phyloP scores from a whole-genome alignment of 2,329 filamentous ascomycete genomes.

The Bipolaris victoriae region DNA sequence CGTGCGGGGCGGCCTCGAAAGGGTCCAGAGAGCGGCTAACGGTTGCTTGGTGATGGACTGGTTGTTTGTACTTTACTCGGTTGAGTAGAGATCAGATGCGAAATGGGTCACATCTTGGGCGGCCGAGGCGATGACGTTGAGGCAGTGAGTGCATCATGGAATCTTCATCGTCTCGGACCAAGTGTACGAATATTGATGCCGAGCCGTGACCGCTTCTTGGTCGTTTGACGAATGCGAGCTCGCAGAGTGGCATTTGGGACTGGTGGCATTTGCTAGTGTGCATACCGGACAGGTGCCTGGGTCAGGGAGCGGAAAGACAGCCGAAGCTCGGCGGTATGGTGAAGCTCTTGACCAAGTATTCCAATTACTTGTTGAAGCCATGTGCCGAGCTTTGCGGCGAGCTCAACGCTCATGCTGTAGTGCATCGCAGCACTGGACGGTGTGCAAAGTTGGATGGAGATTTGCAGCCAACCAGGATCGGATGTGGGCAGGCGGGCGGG shows the following conservation, averaged over 20 bases:
- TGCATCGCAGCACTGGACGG: constrained; percentile 5
- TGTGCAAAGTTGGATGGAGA: constrained; percentile 12
- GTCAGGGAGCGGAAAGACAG: neutral
- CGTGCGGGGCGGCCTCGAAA: constrained; percentile 23
- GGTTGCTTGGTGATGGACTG: constrained; percentile 15
- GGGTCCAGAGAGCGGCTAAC: constrained; percentile 40
- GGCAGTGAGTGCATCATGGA: constrained; percentile 4
- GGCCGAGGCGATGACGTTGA: constrained; percentile 16
- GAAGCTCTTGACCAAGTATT: constrained; percentile 2
- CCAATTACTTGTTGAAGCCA: constrained; percentile 1
- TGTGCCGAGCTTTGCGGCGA: constrained; percentile 12
- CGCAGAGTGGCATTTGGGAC: constrained; percentile 4
- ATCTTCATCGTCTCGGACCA: neutral
- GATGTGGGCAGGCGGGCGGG: constrained; percentile 13
- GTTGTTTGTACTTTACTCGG: constrained; percentile 24
- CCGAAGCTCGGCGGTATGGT: constrained; percentile 5
- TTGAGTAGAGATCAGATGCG: constrained; percentile 17
- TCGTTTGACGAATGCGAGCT: constrained; percentile 12
- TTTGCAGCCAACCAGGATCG: constrained; percentile 23
- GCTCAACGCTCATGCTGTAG: constrained; percentile 13
- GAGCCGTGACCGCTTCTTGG: constrained; percentile 11
- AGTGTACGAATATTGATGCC: constrained; percentile 5
- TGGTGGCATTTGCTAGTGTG: constrained; percentile 1
- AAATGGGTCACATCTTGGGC: constrained; percentile 17
- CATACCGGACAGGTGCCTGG: neutral